These are phyloP conservation scores for Talaromyces sp. DNA, from an alignment of 2,329 filamentous ascomycete species.

Conservation along the genomic window DNA sequence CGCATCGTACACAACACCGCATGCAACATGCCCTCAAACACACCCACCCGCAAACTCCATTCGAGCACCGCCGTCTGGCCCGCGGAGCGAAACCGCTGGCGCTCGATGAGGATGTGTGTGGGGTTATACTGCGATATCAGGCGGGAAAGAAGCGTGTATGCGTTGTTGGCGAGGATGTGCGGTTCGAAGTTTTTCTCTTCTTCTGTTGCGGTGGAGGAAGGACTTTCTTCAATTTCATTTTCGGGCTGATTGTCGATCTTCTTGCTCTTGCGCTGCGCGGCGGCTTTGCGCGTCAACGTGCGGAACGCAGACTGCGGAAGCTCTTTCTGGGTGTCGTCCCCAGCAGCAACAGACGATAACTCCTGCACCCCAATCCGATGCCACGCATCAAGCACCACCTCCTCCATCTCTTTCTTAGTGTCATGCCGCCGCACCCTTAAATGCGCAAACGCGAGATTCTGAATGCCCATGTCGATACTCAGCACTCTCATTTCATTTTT, in stretches of 20 bases:
- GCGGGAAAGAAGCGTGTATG: constrained; percentile 50
- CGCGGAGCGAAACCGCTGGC: constrained; percentile 60
- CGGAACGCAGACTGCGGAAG: constrained; percentile 7
- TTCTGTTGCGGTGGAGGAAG: neutral
- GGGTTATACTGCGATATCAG: constrained; percentile 52
- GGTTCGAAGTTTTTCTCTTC: constrained; percentile 45
- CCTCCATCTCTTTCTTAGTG: constrained; percentile 12
- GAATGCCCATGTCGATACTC: constrained; percentile 80
- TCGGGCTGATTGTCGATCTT: neutral
- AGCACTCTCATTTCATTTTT: constrained; percentile 50
- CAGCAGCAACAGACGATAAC: constrained; percentile 6
- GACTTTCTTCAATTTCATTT: neutral
- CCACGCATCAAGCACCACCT: constrained; percentile 36
- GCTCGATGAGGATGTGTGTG: constrained; percentile 66
- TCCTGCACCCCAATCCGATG: constrained; percentile 33
- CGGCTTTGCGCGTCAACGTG: neutral
- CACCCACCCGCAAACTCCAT: constrained; percentile 79
- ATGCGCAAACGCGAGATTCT: constrained; percentile 71
- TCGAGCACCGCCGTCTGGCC: constrained; percentile 63
- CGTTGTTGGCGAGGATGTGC: constrained; percentile 48
- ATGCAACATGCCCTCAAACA: constrained; percentile 77
- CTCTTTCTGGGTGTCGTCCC: neutral
- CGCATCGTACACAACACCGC: constrained; percentile 58
- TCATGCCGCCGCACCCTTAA: constrained; percentile 33
- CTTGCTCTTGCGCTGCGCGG: neutral